Evolutionary conservation across 768 basidiomycete genomes (phyloP).

Genomic region (Tylopilus intermedius): DNA sequence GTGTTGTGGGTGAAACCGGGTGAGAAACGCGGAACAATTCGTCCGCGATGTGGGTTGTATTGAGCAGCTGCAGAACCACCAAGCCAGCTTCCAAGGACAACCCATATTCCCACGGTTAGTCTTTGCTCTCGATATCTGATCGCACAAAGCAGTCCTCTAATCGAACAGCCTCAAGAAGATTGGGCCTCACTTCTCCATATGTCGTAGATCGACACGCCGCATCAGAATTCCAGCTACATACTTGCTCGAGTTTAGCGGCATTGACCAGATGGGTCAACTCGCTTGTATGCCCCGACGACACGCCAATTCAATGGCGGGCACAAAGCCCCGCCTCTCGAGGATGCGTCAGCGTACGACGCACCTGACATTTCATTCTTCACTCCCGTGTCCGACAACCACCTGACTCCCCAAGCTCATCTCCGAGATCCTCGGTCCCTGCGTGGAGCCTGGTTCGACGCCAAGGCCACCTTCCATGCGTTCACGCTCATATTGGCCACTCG

Average conservation of each 20-base stretch:
- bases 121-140: background rate
- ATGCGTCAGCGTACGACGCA: background rate
- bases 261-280: background rate
- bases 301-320: background rate
- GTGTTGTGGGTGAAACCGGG: background rate
- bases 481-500: background rate
- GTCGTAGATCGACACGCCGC: background rate
- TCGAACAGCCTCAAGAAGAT: background rate
- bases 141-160: background rate
- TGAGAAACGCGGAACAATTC: background rate
- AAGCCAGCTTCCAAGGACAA: too few relatives aligned
- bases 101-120: background rate
- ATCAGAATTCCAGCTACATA: background rate
- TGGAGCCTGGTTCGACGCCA: background rate
- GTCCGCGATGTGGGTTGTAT: background rate
- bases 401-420: background rate
- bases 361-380: too few relatives aligned
- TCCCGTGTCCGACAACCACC: too few relatives aligned
- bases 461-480: background rate
- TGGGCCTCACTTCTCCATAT: background rate
- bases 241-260: background rate
- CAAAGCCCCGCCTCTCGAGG: background rate
- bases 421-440: constrained; percentile 4
- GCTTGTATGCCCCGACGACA: background rate
- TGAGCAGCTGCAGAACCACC: background rate